phyloP scores from a whole-genome alignment of 225 moss, liverwort and hornwort species.

The Neckera pumila region DNA sequence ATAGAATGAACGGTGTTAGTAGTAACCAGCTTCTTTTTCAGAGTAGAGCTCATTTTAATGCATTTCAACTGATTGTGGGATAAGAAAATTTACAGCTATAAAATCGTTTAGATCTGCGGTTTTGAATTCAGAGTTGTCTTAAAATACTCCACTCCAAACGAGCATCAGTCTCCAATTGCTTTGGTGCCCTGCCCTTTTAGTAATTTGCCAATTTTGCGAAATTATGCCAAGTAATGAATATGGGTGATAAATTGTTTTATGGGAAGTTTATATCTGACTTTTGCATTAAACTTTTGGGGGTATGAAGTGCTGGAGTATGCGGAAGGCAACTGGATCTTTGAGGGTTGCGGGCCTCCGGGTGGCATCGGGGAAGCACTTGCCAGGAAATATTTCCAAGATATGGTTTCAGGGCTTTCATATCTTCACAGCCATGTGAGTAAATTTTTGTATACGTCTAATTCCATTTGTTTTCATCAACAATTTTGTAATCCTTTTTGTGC shows the following conservation, averaged over 20 bases:
- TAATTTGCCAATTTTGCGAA: neutral
- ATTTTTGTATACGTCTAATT: neutral
- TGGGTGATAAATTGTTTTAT: neutral
- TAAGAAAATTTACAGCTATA: neutral
- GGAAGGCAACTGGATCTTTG: conserved; percentile 70
- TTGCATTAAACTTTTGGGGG: neutral
- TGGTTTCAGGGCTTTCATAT: conserved; percentile 55
- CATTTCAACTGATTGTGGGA: neutral
- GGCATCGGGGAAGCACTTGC: conserved; percentile 56
- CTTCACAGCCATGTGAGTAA: conserved; percentile 54
- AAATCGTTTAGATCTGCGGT: too few species aligned
- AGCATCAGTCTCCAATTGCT: neutral
- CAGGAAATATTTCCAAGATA: conserved; percentile 50
- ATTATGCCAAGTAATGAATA: neutral
- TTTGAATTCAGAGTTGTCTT: neutral
- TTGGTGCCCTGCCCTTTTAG: neutral
- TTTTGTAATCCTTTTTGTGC: neutral
- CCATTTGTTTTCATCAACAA: neutral
- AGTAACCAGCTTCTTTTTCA: neutral
- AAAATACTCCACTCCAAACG: neutral
- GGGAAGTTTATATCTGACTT: neutral
- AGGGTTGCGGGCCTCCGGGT: conserved; percentile 66
- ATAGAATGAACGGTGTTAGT: neutral
- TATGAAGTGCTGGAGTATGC: conserved; percentile 71
- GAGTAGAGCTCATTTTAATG: neutral